Conservation (phyloP, 306 rosid species). For the Corylus americana region DNA sequence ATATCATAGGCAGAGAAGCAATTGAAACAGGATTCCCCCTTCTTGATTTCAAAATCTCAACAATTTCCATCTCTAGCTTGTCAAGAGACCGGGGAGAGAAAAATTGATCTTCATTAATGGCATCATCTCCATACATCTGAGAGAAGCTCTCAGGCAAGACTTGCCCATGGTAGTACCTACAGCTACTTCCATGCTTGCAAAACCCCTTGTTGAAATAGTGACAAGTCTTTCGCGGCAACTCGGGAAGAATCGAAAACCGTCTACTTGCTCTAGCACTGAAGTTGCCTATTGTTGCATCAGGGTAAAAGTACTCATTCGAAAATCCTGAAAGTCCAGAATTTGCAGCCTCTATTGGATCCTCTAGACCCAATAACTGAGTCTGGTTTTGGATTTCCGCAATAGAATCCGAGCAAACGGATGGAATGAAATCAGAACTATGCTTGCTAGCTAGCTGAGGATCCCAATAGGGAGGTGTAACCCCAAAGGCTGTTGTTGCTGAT, state of each 20-base stretch:
- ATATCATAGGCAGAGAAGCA: conserved; percentile 82
- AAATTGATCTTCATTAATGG: conserved; percentile 42
- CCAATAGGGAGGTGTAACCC: conserved; percentile 40
- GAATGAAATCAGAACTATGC: conserved; percentile 28
- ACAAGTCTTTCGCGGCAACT: conserved; percentile 60
- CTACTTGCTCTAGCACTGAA: conserved; percentile 34
- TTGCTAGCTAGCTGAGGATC: conserved; percentile 36
- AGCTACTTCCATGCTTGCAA: conserved; percentile 79
- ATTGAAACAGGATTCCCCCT: conserved; percentile 75
- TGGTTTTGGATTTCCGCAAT: conserved; percentile 44
- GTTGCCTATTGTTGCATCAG: conserved; percentile 32
- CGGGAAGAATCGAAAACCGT: conserved; percentile 35
- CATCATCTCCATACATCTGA: conserved; percentile 42
- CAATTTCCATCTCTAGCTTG: conserved; percentile 67
- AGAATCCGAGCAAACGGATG: conserved; percentile 41
- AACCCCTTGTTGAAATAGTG: conserved; percentile 73
- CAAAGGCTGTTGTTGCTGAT: conserved; percentile 28
- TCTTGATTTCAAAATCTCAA: conserved; percentile 59
- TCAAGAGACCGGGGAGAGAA: conserved; percentile 59
- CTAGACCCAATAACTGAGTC: conserved; percentile 37
- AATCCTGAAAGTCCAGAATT: conserved; percentile 32
- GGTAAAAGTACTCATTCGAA: conserved; percentile 37
- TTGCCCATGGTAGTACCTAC: conserved; percentile 64
- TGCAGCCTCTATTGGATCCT: conserved; percentile 44
- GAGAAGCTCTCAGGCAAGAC: conserved; percentile 42